phyloP scores from a whole-genome alignment of 805 yeast genomes.

The Pichia paraexigua region DNA sequence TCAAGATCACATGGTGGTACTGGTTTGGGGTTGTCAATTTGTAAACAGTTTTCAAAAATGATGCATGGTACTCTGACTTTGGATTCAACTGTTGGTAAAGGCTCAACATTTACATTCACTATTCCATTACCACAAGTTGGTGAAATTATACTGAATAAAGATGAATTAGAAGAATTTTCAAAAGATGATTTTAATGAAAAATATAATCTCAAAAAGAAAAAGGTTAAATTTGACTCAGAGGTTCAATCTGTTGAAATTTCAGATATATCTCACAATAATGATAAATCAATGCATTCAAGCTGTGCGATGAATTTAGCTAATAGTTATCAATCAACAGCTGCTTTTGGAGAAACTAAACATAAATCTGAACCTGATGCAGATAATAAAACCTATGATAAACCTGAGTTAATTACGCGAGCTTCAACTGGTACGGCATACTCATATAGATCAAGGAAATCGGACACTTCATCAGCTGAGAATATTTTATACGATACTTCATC shows the following conservation, averaged over 20 bases:
- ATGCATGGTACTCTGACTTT: slow-evolving; percentile 78
- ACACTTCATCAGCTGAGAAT: slow-evolving; percentile 14
- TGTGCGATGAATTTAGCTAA: slow-evolving; percentile 8
- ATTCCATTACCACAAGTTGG: slow-evolving; percentile 68
- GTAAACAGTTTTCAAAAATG: slow-evolving; percentile 81
- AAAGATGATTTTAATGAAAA: slow-evolving; percentile 62
- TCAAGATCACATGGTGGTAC: slow-evolving; percentile 94
- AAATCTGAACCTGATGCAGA: not conserved
- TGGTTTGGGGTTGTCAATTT: slow-evolving; percentile 83
- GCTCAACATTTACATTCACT: slow-evolving; percentile 75
- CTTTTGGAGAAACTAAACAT: not conserved
- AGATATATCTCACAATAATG: not conserved
- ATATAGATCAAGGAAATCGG: slow-evolving; percentile 16
- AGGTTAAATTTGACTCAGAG: slow-evolving; percentile 32
- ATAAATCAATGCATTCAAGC: not conserved
- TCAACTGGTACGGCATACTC: slow-evolving; percentile 48
- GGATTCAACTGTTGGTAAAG: slow-evolving; percentile 68
- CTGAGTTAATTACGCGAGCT: slow-evolving; percentile 36
- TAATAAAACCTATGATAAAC: slow-evolving; percentile 30
- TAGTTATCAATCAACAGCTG: slow-evolving; percentile 4
- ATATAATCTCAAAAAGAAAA: slow-evolving; percentile 36
- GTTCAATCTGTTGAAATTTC: slow-evolving; percentile 3
- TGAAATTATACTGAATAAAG: slow-evolving; percentile 33
- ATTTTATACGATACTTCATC: not conserved
- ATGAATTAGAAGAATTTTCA: slow-evolving; percentile 34